Evolutionary conservation across 805 yeast genomes (phyloP).

Genomic region (Lipomyces starkeyi): DNA sequence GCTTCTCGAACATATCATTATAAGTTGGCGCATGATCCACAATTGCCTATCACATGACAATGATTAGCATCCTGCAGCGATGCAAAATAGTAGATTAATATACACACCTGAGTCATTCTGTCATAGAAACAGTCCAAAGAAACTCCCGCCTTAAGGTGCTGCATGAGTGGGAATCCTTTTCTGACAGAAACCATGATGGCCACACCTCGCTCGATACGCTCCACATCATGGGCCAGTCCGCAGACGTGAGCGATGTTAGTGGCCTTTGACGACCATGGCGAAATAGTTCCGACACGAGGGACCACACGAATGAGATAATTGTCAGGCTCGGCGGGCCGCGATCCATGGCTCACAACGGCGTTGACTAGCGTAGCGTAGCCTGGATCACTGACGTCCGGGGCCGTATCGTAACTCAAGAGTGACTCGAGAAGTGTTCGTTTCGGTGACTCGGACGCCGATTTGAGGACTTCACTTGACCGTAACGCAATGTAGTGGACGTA

Average conservation of each 20-base stretch:
- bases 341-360: constrained; percentile 43
- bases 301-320: constrained; percentile 72
- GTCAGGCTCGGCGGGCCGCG: constrained; percentile 45
- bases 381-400: constrained; percentile 60
- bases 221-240: constrained; percentile 73
- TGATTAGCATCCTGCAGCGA: background rate
- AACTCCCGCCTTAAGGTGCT: constrained; percentile 59
- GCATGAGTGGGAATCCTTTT: constrained; percentile 70
- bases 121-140: constrained; percentile 79
- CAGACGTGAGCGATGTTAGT: constrained; percentile 91
- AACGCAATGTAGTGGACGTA: constrained; percentile 82
- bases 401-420: constrained; percentile 75
- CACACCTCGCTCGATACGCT: constrained; percentile 89
- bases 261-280: constrained; percentile 99
- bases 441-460: constrained; percentile 23
- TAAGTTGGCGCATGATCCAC: constrained; percentile 65
- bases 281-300: constrained; percentile 95
- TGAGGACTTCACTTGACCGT: constrained; percentile 40
- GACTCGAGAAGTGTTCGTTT: constrained; percentile 56
- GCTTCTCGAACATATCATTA: constrained; percentile 76
- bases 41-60: constrained; percentile 40
- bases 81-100: constrained; percentile 47
- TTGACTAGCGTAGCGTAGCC: constrained; percentile 52
- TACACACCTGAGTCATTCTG: constrained; percentile 84
- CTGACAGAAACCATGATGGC: constrained; percentile 73